A percentile compares a stretch with the other conserved stretches of the same genome.
phyloP scores from a whole-genome alignment of 1,139 yeast genomes.

The Yamadazyma conglobata region DNA sequence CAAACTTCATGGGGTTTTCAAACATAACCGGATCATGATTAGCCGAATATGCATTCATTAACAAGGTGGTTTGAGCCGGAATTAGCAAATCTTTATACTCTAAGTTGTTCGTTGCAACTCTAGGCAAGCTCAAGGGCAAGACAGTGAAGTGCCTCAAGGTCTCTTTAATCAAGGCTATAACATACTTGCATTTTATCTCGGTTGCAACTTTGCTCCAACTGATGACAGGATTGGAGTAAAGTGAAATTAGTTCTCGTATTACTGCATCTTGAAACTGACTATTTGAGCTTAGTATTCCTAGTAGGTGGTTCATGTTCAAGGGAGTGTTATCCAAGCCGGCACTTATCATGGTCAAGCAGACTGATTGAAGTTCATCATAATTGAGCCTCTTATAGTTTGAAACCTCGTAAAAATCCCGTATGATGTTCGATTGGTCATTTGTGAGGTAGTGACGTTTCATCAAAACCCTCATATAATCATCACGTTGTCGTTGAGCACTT shows the following conservation, averaged over 20 bases:
- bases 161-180: slow-evolving; percentile 60
- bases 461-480: slow-evolving; percentile 49
- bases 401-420: slow-evolving; percentile 5
- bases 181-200: slow-evolving; percentile 40
- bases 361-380: slow-evolving; percentile 49
- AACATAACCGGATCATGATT: slow-evolving; percentile 57
- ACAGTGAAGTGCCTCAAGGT: slow-evolving; percentile 62
- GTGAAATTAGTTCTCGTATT: slow-evolving; percentile 27
- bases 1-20: slow-evolving; percentile 47
- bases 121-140: slow-evolving; percentile 63
- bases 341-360: slow-evolving; percentile 73
- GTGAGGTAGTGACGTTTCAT: slow-evolving; percentile 1
- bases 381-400: slow-evolving; percentile 8
- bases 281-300: slow-evolving; percentile 59
- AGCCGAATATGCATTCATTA: slow-evolving; percentile 70
- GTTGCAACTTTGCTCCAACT: slow-evolving; percentile 49
- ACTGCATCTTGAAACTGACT: slow-evolving; percentile 41
- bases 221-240: slow-evolving; percentile 20
- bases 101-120: slow-evolving; percentile 53
- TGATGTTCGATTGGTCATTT: slow-evolving; percentile 1
- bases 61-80: slow-evolving; percentile 53
- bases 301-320: slow-evolving; percentile 54
- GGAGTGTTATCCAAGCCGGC: slow-evolving; percentile 80
- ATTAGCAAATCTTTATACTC: slow-evolving; percentile 34
- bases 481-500: slow-evolving; percentile 45